Evolutionary conservation across 2,329 filamentous ascomycete species (phyloP), one percentile per base, ranked within the genome.

Genomic region (Myriosclerotinia curreyana): DNA sequence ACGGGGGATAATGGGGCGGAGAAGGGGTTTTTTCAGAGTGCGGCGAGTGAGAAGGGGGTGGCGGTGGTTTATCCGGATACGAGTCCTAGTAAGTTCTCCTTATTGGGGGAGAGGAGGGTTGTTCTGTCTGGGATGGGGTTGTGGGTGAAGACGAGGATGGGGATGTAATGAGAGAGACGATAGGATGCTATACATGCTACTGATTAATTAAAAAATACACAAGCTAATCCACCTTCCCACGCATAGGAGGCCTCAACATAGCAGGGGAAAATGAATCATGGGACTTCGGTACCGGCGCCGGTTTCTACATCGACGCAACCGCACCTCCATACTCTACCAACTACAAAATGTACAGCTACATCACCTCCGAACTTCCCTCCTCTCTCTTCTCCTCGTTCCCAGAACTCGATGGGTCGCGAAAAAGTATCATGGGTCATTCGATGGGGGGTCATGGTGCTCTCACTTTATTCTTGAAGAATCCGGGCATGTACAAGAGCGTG

Each of bases 361-460:
- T 99, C 70, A 88, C 89, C n/a, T 77, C 84, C 62, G 95, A 99
- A 78, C 86, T 99, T n/a, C 94, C 93, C 0, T 79, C 82, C 20
- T 81, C 87, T 1, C 83, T 98, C 31, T 96, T 93, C 77, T 77
- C 77, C 38, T 82, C 84, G 34, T 96, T 92, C 78, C 80, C 84
- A 38, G 82, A 86, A 74, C 80, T 99, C 38, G 94, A 98, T 76
- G 73, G 77, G 0, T 77, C 73, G 36, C 83, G 88, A 49, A 86
- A 97, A 63, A 89, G 88, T 76, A 95, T 99, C 73, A 91, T 91
- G 49, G 95, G 95, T 7, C 95, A 99, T 80, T 93, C 88, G 72
- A 99, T 99, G 95, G 95, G 95, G 70, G 95, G 95, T 0, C 95
- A 99, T 77, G 95, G 95, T 68, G 95, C 95, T 52, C 81, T 99